Conservation (phyloP, 306 rosid genomes). For the Dryas alaskensis region DNA sequence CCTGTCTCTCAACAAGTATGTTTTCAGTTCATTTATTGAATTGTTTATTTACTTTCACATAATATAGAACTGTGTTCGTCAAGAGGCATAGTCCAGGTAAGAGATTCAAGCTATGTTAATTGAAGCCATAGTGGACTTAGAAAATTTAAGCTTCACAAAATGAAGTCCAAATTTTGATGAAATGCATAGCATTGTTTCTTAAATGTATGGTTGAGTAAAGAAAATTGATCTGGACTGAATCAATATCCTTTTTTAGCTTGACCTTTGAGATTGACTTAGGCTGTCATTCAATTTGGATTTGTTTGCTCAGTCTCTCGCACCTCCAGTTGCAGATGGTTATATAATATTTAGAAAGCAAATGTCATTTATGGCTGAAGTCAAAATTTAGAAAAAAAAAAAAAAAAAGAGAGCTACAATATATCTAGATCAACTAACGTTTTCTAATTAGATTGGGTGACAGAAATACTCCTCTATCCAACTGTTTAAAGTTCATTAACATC, state of each 20-base stretch:
- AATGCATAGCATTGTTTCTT: background rate
- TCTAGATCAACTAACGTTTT: background rate
- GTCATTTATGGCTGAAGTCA: background rate
- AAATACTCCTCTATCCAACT: background rate
- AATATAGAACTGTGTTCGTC: background rate
- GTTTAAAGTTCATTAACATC: background rate
- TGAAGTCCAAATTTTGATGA: background rate
- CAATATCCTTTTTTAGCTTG: background rate
- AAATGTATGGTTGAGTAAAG: background rate
- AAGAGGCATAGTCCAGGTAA: background rate
- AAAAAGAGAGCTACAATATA: background rate
- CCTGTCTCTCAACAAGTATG: constrained; percentile 77
- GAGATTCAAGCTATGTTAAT: background rate
- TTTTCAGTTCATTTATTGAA: background rate
- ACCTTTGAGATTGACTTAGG: constrained; percentile 6
- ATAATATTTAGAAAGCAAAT: background rate
- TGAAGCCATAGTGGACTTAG: constrained; percentile 7
- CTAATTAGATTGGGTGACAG: background rate
- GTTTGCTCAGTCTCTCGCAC: background rate
- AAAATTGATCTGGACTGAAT: background rate
- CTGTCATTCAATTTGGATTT: background rate
- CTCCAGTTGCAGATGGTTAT: background rate
- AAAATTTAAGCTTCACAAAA: background rate
- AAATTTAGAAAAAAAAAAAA: background rate
- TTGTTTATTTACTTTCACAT: background rate